phyloP scores from a whole-genome alignment of 1,284 basidiomycete genomes.

The Irpex lacteus region DNA sequence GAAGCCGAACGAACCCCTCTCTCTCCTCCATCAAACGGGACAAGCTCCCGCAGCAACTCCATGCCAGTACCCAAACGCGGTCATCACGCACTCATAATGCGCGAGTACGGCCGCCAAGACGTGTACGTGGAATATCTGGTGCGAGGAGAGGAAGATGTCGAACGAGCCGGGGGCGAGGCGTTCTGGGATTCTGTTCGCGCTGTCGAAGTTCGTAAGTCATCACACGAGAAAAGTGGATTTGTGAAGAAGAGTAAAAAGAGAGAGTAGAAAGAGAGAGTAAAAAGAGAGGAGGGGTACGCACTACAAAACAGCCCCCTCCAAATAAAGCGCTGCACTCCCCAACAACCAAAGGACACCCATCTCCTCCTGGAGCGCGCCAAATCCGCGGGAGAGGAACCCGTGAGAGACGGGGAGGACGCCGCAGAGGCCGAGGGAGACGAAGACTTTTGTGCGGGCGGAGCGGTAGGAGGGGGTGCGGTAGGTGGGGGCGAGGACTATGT shows the following conservation, averaged over 20 bases:
- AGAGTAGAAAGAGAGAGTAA: background rate
- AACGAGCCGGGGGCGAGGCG: conserved; percentile 75
- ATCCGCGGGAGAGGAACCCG: conserved; percentile 56
- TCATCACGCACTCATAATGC: conserved; percentile 66
- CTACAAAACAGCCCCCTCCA: conserved; percentile 80
- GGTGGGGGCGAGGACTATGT: conserved; percentile 77
- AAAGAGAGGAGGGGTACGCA: conserved; percentile 39
- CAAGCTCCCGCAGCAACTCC: conserved; percentile 14
- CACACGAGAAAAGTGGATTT: no score
- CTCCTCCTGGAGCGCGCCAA: conserved; percentile 48
- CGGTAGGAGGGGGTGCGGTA: conserved; percentile 78
- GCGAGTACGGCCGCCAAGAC: conserved; percentile 77
- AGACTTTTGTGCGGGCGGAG: conserved; percentile 76
- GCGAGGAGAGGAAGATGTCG: conserved; percentile 78
- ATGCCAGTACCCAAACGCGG: conserved; percentile 58
- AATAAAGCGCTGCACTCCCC: conserved; percentile 68
- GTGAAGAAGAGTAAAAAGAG: conserved; percentile 11
- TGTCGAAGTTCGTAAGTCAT: no score
- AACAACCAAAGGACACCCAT: conserved; percentile 74
- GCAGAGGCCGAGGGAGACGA: conserved; percentile 77
- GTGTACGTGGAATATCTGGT: conserved; percentile 86
- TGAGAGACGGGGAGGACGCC: conserved; percentile 75
- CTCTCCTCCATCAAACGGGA: no score
- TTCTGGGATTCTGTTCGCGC: conserved; percentile 83
- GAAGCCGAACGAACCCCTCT: no score